Evolutionary conservation across 1,284 basidiomycete genomes (phyloP).

Genomic region (Irpex sp.): DNA sequence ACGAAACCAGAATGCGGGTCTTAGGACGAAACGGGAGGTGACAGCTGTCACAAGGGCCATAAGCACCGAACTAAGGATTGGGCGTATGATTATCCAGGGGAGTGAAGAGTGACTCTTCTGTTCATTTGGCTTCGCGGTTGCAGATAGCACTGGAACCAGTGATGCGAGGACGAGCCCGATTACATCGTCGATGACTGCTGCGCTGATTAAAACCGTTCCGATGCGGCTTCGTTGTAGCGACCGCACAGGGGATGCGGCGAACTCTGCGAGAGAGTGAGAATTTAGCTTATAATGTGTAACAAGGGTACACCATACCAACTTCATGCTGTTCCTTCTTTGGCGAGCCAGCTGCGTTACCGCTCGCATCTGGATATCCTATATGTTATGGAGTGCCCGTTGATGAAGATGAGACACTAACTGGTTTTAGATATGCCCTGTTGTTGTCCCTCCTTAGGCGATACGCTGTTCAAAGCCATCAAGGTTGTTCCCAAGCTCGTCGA

Average conservation of each 20-base stretch:
- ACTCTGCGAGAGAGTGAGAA: background rate
- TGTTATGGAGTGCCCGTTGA: too few species aligned
- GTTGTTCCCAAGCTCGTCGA: conserved; percentile 52
- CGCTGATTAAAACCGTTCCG: conserved; percentile 43
- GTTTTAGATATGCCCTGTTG: background rate
- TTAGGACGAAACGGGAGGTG: conserved; percentile 21
- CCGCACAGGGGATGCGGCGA: background rate
- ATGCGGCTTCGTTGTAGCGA: conserved; percentile 38
- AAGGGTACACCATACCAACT: too few species aligned
- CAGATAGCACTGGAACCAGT: conserved; percentile 34
- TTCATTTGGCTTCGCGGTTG: conserved; percentile 4
- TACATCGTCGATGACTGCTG: conserved; percentile 51
- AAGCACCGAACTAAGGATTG: conserved; percentile 33
- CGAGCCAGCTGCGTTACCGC: too few species aligned
- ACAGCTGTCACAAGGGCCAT: conserved; percentile 27
- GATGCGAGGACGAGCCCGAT: conserved; percentile 46
- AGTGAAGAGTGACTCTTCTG: conserved; percentile 7
- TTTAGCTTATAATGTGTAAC: too few species aligned
- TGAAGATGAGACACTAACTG: background rate
- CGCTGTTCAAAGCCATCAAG: conserved; percentile 37
- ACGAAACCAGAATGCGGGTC: conserved; percentile 22
- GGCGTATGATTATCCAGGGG: conserved; percentile 34
- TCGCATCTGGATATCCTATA: too few species aligned
- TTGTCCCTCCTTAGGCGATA: conserved; percentile 4
- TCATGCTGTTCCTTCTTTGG: too few species aligned